Conservation (phyloP, 2,329 filamentous ascomycete genomes). For the Neonectria magnoliae region DNA sequence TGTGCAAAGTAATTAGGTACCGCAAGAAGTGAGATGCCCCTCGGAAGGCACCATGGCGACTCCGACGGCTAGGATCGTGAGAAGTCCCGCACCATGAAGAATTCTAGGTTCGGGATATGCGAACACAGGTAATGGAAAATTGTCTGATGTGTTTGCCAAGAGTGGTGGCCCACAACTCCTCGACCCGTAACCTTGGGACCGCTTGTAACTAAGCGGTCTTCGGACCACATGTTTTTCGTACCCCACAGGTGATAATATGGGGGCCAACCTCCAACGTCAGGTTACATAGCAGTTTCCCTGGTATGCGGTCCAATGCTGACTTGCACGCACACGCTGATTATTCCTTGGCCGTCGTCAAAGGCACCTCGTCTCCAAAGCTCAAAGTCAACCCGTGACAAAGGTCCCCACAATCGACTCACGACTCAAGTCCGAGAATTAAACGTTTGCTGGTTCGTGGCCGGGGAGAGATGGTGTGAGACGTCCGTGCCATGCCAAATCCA, state of each 20-base stretch:
- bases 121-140: background rate
- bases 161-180: background rate
- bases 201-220: background rate
- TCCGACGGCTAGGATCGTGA: background rate
- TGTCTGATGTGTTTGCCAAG: slow-evolving; percentile 1
- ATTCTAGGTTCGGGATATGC: background rate
- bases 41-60: background rate
- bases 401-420: background rate
- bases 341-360: background rate
- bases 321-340: background rate
- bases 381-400: background rate
- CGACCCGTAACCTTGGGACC: slow-evolving; percentile 13
- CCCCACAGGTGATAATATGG: background rate
- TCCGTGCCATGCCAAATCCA: background rate
- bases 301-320: background rate
- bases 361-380: background rate
- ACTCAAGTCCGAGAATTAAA: background rate
- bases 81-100: background rate
- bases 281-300: background rate
- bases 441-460: background rate
- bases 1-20: background rate
- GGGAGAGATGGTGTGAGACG: slow-evolving; percentile 10
- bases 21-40: background rate
- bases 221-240: no score
- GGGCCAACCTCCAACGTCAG: background rate